Evolutionary conservation across 495 filamentous ascomycete species (phyloP), one percentile per base, ranked within the genome.

Genomic region (Cercophora scortea): DNA sequence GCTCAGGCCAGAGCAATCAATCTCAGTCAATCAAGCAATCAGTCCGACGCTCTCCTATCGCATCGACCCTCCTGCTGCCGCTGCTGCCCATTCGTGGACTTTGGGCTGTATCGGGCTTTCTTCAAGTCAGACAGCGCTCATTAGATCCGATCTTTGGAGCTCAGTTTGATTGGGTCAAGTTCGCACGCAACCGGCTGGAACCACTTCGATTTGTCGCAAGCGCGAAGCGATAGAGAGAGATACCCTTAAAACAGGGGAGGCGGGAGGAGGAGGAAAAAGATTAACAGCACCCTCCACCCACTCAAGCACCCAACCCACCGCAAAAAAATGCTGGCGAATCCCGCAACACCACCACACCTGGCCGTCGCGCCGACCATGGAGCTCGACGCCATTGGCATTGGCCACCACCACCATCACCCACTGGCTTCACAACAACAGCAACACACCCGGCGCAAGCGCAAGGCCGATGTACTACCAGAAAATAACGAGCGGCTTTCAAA

Each of bases 401-500:
- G 52, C 54, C 54, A 54, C 40, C 54, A 16, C 48, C 25, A 36
- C 17, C 42, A 52, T 32, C 36, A 39, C 32, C 40, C 43, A 4
- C 16, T 45, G 12, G 13, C 51, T 39, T 32, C 54, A 19, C 50
- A 50, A 57, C 51, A 33, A 38, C 25, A 50, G 39, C 15, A 52
- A 57, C 63, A 48, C 57, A 57, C 32, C 15, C 45, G 19, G 50
- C 73, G 74, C 59, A 81, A 80, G 65, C 66, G 77, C 57, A 79
- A 75, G 64, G 71, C 77, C 45, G 75, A 79, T 39, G 55, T 58
- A n/a, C 71, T 70, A 42, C 64, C 64, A n/a, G 64, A 69, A 17
- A 57, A 57, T 51, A 77, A 78, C 51, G 76, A 82, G 54, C 76
- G 84, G 17, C 71, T 90, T 19, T 80, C 82, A 38, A 98, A 98